A percentile compares a stretch with the other conserved stretches of the same genome.
These are phyloP conservation scores for Paxillus involutus DNA, from an alignment of 768 basidiomycete species.

Conservation along the genomic window DNA sequence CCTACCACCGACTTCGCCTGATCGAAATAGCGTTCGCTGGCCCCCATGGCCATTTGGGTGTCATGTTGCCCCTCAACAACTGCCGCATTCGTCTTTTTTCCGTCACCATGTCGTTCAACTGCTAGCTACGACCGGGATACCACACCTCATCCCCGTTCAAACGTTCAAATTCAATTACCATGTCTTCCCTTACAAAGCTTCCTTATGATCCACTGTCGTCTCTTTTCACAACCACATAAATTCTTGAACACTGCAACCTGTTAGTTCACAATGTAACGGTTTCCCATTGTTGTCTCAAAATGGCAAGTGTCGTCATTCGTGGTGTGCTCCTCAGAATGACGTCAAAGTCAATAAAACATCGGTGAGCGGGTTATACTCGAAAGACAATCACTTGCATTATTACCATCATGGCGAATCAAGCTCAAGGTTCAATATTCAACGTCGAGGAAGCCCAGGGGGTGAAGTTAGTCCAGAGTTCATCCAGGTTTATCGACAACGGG, in stretches of 20 bases:
- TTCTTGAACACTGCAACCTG: not conserved
- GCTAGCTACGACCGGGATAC: not conserved
- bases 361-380: not conserved
- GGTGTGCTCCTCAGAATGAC: not conserved
- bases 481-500: not conserved
- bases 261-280: not conserved
- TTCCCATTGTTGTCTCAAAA: not conserved
- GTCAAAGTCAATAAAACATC: not conserved
- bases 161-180: not conserved
- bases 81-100: slow-evolving; percentile 47
- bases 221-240: not conserved
- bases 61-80: slow-evolving; percentile 56
- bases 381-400: not conserved
- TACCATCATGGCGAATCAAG: slow-evolving; percentile 3
- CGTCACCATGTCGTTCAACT: slow-evolving; percentile 13
- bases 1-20: slow-evolving; percentile 52
- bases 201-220: not conserved
- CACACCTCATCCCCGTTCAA: not conserved
- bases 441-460: slow-evolving; percentile 32
- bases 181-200: not conserved
- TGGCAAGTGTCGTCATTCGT: slow-evolving; percentile 5
- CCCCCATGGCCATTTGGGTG: slow-evolving; percentile 45
- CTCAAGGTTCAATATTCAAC: slow-evolving; percentile 33
- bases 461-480: slow-evolving; percentile 28
- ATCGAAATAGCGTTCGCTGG: slow-evolving; percentile 50